These are phyloP conservation scores for Cutaneotrichosporon cyanovorans DNA, from an alignment of 1,284 basidiomycete genomes.

Conservation along the genomic window DNA sequence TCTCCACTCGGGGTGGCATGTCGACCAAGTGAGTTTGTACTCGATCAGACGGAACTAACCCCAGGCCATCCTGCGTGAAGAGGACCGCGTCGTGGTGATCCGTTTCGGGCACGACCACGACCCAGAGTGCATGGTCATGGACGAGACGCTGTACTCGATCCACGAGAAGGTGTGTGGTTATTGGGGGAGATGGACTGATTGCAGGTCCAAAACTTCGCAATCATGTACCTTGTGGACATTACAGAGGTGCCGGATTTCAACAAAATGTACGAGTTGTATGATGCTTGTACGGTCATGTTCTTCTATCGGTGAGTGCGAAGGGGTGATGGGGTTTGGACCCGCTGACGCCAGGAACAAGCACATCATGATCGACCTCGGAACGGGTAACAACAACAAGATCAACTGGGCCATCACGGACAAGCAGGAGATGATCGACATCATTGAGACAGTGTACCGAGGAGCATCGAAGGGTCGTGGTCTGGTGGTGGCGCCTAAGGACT, in stretches of 20 bases:
- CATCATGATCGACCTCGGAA: conserved; percentile 99
- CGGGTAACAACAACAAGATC: conserved; percentile 99
- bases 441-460: conserved; percentile 96
- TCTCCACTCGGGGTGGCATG: conserved; percentile 92
- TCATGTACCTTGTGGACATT: conserved; percentile 92
- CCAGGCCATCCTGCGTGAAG: conserved; percentile 91
- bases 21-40: conserved; percentile 55
- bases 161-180: conserved; percentile 58
- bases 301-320: conserved; percentile 69
- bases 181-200: too few relatives aligned
- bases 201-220: conserved; percentile 88
- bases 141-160: conserved; percentile 88
- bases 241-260: conserved; percentile 98
- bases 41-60: background rate
- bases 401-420: conserved; percentile 98
- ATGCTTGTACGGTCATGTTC: conserved; percentile 94
- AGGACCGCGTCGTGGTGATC: conserved; percentile 89
- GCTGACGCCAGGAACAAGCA: conserved; percentile 73
- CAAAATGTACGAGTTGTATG: conserved; percentile 71
- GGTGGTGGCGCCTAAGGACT: conserved; percentile 72
- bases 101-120: conserved; percentile 96
- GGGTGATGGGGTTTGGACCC: background rate
- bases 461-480: conserved; percentile 97
- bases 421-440: conserved; percentile 95
- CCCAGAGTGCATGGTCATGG: conserved; percentile 96